A percentile compares a stretch with the other conserved stretches of the same genome.
Evolutionary conservation across 2,329 filamentous ascomycete genomes (phyloP).

Genomic region (Colletotrichum sp.): DNA sequence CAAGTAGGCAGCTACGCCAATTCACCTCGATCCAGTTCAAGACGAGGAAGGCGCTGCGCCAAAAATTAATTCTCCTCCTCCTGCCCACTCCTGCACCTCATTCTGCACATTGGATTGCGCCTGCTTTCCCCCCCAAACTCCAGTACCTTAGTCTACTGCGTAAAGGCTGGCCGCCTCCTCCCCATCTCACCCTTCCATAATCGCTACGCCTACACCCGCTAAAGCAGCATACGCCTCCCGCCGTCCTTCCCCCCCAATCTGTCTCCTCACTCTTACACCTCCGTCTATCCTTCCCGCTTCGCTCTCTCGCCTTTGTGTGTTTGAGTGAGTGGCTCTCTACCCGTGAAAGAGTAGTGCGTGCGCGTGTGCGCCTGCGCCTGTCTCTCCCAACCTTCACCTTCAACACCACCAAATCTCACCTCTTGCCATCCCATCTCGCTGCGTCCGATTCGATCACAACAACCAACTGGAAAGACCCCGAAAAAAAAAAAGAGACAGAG

Average conservation of each 20-base stretch:
- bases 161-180: background rate
- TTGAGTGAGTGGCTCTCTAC: background rate
- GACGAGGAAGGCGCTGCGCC: background rate
- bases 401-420: constrained; percentile 2
- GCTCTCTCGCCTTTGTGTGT: background rate
- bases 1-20: background rate
- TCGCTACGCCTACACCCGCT: background rate
- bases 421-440: constrained; percentile 20
- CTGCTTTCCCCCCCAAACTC: background rate
- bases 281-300: background rate
- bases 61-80: background rate
- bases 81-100: background rate
- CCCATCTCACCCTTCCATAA: background rate
- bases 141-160: background rate
- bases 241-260: background rate
- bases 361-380: background rate
- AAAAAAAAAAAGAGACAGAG: background rate
- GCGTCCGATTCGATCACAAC: constrained; percentile 9
- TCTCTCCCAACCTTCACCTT: background rate
- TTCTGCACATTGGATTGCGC: background rate
- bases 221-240: background rate
- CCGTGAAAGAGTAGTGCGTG: background rate
- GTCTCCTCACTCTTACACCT: background rate
- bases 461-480: background rate
- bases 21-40: background rate